Evolutionary conservation across 1,284 basidiomycete species (phyloP).

Genomic region (Leccinum pachyderme): DNA sequence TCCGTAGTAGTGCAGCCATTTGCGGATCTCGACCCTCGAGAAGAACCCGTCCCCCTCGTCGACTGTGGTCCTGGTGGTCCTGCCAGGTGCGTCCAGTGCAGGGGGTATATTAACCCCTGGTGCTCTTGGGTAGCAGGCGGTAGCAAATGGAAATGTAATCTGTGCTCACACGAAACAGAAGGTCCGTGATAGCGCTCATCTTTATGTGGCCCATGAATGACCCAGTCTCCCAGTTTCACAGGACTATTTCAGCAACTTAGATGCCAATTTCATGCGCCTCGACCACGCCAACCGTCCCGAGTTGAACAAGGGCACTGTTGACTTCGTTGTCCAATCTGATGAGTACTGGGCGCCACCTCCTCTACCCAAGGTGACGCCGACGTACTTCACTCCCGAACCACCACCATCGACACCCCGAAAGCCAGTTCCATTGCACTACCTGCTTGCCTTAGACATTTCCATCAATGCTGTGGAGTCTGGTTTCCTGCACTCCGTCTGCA

Average conservation of each 20-base stretch:
- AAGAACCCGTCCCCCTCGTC: conserved; percentile 81
- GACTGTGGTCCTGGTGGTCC: conserved; percentile 71
- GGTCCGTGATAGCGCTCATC: conserved; percentile 48
- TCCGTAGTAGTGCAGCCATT: conserved; percentile 90
- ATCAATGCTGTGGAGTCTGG: conserved; percentile 70
- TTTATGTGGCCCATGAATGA: conserved; percentile 1
- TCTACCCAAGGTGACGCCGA: conserved; percentile 48
- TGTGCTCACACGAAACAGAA: conserved; percentile 81
- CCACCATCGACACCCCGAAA: conserved; percentile 47
- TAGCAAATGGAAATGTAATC: conserved; percentile 88
- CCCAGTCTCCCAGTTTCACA: conserved; percentile 54
- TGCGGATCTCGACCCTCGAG: conserved; percentile 77
- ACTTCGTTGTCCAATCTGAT: conserved; percentile 77
- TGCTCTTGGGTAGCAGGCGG: conserved; percentile 86
- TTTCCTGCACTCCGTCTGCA: conserved; percentile 71
- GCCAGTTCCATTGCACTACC: conserved; percentile 71
- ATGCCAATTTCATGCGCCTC: conserved; percentile 76
- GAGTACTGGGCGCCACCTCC: conserved; percentile 88
- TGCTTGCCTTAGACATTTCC: conserved; percentile 93
- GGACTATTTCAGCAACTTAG: conserved; percentile 87
- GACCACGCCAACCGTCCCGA: conserved; percentile 87
- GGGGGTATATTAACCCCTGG: conserved; percentile 96
- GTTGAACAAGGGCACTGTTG: conserved; percentile 88
- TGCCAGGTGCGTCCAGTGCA: conserved; percentile 82
- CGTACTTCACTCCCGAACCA: conserved; percentile 51